Evolutionary conservation across 73 alveolate species (phyloP), one percentile per base, ranked within the genome.

Genomic region (Tetrahymena elliotti): DNA sequence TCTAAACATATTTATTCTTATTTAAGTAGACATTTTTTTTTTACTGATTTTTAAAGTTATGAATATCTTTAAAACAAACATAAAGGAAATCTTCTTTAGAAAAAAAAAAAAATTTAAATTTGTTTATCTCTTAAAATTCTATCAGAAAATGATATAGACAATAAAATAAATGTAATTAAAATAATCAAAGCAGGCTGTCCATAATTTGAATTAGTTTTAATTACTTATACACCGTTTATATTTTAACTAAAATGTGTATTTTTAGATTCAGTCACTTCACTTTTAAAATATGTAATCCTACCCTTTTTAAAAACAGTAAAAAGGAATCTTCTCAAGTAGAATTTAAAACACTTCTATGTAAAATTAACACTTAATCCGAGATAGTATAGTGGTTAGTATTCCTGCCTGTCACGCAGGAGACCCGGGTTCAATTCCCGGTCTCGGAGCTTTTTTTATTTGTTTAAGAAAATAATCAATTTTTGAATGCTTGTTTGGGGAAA

Each of bases 331-430:
- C n/a, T n/a, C n/a, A 16, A 68, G 34, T 4, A 6, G 88, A 36
- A 68, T 68, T 27, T 68, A 68, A 68, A 68, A 68, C 37, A n/a
- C 38, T 68, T 27, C 10, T 16, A 68, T 68, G n/a, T 36, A 68
- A 68, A 68, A 68, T 24, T 22, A 68, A 35, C 88, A 68, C 88
- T 68, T 31, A 68, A 68, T 68, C 88, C 88, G 88, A 68, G 88
- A 68, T 68, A 68, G 88, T 68, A 68, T 68, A 68, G 88, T 68
- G 88, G 88, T 68, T 68, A 68, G 88, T 68, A 68, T 68, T 68
- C 88, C 88, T 68, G 88, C 88, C 88, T 68, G 88, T 68, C 88
- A 68, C 88, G 88, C 88, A 68, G 88, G 88, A 68, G 88, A 68
- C 88, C 88, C 88, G 88, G 88, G 88, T 68, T 68, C 88, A 68